Base-by-base conservation (phyloP, 225 moss, liverwort and hornwort species). In the Rhytidiadelphus loreus region DNA sequence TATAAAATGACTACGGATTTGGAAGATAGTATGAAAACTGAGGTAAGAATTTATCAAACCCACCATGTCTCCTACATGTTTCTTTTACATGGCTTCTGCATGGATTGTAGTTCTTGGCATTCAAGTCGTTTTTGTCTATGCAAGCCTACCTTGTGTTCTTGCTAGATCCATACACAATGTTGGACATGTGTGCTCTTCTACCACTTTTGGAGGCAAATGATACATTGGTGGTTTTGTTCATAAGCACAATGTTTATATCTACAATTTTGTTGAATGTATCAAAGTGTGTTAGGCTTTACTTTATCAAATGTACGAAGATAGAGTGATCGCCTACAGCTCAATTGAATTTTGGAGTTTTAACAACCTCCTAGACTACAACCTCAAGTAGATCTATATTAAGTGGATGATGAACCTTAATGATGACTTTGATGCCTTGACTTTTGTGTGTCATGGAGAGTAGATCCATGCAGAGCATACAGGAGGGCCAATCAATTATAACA, bases 271-370 rank as follows among this genome's bases (percentile, higher is more conserved):
- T 4, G 68, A 22, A 0, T 4, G 12, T 6, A 4, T n/a, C 0
- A n/a, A 68, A 22, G n/a, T 68, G 3, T n/a, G 22, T 1, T 6
- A 68, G 1, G 23, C n/a, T 4, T 22, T 21, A 0, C 1, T n/a
- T 7, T 68, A n/a, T 4, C 6, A 2, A 6, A 68, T 68, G n/a
- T 68, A n/a, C 6, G 23, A n/a, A 19, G 68, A 68, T 3, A 12
- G 2, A 22, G n/a, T 11, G 0, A n/a, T 2, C 0, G 2, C n/a
- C 3, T 68, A 12, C 3, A 12, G 12, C 23, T 1, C 7, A 1
- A 11, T n/a, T 1, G 7, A n/a, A 4, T 68, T 68, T 2, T 68
- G 20, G n/a, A n/a, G 20, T 20, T 66, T 37, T 8, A 33, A 64
- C 2, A 65, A 65, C 11, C 19, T 65, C 5, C 6, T 65, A 0